phyloP scores from a whole-genome alignment of 768 basidiomycete genomes.

The Scleroderma citrinum region DNA sequence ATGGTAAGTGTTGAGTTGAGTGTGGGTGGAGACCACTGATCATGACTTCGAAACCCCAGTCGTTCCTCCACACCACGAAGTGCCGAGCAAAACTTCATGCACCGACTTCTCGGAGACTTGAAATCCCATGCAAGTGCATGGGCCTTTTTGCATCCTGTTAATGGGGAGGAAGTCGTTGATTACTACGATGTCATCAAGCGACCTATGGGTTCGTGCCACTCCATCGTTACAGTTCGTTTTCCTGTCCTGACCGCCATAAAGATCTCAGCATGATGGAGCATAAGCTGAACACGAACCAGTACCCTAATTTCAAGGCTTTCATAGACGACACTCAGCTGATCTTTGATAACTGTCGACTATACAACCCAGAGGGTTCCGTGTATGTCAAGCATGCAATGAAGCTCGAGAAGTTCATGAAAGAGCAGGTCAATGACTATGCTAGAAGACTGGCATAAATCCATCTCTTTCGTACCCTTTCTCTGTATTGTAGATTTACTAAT shows the following conservation, averaged over 20 bases:
- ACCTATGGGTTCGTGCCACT: conserved; percentile 76
- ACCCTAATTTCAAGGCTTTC: conserved; percentile 68
- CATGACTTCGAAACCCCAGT: conserved; percentile 14
- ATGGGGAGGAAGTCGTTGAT: conserved; percentile 71
- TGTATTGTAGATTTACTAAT: no score
- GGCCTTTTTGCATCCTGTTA: conserved; percentile 84
- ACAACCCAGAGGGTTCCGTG: conserved; percentile 76
- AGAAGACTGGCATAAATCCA: conserved; percentile 12
- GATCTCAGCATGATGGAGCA: conserved; percentile 85
- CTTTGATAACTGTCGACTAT: conserved; percentile 83
- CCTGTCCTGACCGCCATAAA: conserved; percentile 25
- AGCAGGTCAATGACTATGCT: conserved; percentile 33
- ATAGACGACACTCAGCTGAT: conserved; percentile 76
- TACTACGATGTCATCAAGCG: conserved; percentile 85
- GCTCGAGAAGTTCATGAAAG: conserved; percentile 73
- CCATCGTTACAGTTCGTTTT: background rate
- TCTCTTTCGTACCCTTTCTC: no score
- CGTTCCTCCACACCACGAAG: conserved; percentile 43
- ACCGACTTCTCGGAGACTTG: conserved; percentile 72
- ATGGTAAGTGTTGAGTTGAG: conserved; percentile 40
- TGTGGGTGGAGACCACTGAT: conserved; percentile 1
- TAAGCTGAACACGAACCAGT: conserved; percentile 87
- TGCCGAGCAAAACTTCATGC: conserved; percentile 62
- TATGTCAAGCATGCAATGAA: conserved; percentile 83
- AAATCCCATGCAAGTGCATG: conserved; percentile 75